These are phyloP conservation scores for Penicillium canescens DNA, from an alignment of 495 filamentous ascomycete species.

Conservation along the genomic window DNA sequence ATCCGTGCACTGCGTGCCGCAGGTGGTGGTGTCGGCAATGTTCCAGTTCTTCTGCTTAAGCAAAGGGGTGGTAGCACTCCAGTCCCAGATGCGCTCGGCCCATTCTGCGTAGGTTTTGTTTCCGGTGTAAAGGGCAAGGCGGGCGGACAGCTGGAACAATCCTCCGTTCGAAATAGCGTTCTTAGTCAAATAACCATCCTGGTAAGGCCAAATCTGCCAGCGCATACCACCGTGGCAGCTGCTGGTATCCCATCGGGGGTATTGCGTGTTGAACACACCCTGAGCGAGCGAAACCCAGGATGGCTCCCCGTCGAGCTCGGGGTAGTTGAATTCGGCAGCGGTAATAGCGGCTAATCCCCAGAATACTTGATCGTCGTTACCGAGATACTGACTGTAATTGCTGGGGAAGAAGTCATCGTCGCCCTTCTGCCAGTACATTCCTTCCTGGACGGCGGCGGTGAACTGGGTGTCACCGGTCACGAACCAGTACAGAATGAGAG, in stretches of 20 bases:
- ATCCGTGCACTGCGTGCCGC: constrained; percentile 55
- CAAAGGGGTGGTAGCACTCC: constrained; percentile 61
- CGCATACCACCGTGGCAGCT: constrained; percentile 76
- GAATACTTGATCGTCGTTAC: constrained; percentile 79
- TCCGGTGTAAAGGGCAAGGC: constrained; percentile 71
- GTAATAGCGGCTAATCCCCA: constrained; percentile 76
- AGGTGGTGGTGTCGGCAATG: constrained; percentile 68
- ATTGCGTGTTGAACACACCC: constrained; percentile 66
- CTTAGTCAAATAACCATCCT: constrained; percentile 79
- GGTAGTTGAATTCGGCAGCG: constrained; percentile 73
- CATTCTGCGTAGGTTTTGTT: constrained; percentile 76
- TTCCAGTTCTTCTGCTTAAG: constrained; percentile 47
- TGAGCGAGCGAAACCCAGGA: constrained; percentile 63
- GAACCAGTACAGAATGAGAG: constrained; percentile 76
- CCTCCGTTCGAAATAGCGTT: constrained; percentile 78
- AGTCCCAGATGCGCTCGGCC: constrained; percentile 72
- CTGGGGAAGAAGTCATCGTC: constrained; percentile 64
- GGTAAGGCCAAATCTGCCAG: constrained; percentile 85
- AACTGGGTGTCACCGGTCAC: constrained; percentile 71
- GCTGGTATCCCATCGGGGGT: constrained; percentile 63
- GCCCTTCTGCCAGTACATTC: constrained; percentile 71
- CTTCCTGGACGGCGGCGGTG: constrained; percentile 60
- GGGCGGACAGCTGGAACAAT: constrained; percentile 80
- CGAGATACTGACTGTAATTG: constrained; percentile 51
- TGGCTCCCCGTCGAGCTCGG: constrained; percentile 55